These are phyloP conservation scores for Lactuca saligna DNA, from an alignment of 129 eudicot species.

Conservation along the genomic window DNA sequence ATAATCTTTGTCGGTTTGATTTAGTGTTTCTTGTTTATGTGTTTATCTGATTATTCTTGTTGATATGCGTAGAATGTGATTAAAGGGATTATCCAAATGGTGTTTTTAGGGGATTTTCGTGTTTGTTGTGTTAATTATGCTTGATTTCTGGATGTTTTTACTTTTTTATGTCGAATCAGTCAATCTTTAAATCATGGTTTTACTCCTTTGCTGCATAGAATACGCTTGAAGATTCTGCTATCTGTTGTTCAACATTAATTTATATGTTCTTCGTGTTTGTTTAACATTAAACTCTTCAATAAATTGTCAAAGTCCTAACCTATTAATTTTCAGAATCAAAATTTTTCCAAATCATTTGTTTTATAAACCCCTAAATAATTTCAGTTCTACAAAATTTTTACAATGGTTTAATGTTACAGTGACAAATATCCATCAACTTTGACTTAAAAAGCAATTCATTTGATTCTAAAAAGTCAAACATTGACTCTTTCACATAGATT, in stretches of 20 bases:
- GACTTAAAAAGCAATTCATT: slow-evolving; percentile 9
- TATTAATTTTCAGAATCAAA: neutral
- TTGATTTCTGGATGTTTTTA: neutral
- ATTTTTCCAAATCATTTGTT: neutral
- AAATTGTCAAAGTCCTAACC: slow-evolving; percentile 11
- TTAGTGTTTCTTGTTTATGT: slow-evolving; percentile 6
- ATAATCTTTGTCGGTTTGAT: slow-evolving; percentile 24
- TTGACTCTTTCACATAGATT: slow-evolving; percentile 14
- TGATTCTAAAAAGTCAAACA: slow-evolving; percentile 23
- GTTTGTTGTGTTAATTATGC: slow-evolving; percentile 1
- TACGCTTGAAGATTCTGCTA: neutral
- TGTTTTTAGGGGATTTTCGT: slow-evolving; percentile 18
- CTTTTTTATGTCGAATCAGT: slow-evolving; percentile 6
- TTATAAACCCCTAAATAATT: slow-evolving; percentile 15
- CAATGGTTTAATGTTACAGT: slow-evolving; percentile 7
- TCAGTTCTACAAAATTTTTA: neutral
- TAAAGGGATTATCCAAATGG: slow-evolving; percentile 3
- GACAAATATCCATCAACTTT: slow-evolving; percentile 14
- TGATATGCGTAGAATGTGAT: slow-evolving; percentile 24
- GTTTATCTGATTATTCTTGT: slow-evolving; percentile 16
- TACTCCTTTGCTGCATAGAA: slow-evolving; percentile 18
- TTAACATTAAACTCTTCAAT: neutral
- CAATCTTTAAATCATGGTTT: slow-evolving; percentile 13
- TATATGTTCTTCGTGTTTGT: slow-evolving; percentile 1
- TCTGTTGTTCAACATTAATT: slow-evolving; percentile 6